These are phyloP conservation scores for Paecilomyces niveus DNA, from an alignment of 2,329 filamentous ascomycete species.

Conservation along the genomic window DNA sequence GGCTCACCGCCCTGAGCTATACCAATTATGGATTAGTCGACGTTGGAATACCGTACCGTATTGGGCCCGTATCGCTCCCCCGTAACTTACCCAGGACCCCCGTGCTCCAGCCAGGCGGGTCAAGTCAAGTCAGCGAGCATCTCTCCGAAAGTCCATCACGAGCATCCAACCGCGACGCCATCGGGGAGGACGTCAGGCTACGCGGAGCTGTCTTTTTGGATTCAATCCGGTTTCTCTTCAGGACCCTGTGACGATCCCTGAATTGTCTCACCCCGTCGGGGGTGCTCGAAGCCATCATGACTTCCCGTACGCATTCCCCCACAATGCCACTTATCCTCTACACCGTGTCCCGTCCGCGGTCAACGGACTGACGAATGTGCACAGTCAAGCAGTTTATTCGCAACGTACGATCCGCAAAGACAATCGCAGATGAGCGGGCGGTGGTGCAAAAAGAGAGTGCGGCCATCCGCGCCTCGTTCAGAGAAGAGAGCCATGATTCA, in stretches of 20 bases:
- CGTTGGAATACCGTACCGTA: not conserved
- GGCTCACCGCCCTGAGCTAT: not conserved
- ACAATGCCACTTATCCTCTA: constrained; percentile 8
- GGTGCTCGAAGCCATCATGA: constrained; percentile 49
- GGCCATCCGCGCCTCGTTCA: constrained; percentile 92
- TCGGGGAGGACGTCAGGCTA: not conserved
- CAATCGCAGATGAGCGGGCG: constrained; percentile 95
- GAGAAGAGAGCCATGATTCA: constrained; percentile 91
- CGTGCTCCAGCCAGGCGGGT: not conserved
- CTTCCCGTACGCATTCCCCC: constrained; percentile 44
- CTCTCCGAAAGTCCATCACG: constrained; percentile 6
- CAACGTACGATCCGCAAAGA: constrained; percentile 97
- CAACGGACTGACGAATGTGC: constrained; percentile 1
- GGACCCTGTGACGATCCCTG: constrained; percentile 1
- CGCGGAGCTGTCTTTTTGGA: not conserved
- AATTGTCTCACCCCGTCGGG: constrained; percentile 22
- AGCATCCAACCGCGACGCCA: constrained; percentile 3
- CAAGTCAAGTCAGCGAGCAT: not conserved
- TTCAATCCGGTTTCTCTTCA: not conserved
- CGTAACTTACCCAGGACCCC: not conserved
- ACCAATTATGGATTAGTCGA: not conserved
- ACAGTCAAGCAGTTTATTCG: constrained; percentile 99
- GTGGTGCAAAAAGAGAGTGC: constrained; percentile 99
- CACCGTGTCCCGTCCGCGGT: constrained; percentile 1
- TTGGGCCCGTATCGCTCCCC: not conserved